phyloP scores from a whole-genome alignment of 306 rosid genomes.

The Pyrus pyrifolia region DNA sequence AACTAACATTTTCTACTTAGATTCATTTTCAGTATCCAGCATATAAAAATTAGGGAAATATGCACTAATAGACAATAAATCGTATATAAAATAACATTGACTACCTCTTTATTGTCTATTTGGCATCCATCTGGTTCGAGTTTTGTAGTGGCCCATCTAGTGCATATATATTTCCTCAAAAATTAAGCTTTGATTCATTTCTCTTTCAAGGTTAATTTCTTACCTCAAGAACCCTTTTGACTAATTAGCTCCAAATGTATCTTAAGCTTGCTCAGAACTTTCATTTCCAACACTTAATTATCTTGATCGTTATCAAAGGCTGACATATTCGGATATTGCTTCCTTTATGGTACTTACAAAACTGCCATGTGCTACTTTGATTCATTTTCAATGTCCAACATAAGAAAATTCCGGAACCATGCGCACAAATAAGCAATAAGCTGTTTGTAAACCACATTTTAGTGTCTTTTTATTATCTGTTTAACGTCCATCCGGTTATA shows the following conservation, averaged over 20 bases:
- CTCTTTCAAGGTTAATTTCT: neutral
- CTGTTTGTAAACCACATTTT: neutral
- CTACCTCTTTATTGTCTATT: no score
- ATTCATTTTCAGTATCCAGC: neutral
- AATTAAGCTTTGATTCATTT: neutral
- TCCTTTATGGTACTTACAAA: constrained; percentile 52
- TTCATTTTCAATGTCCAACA: neutral
- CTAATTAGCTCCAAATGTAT: neutral
- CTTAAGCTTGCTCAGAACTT: constrained; percentile 59
- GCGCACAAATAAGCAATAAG: neutral
- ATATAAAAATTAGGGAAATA: neutral
- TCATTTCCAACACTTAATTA: constrained; percentile 45
- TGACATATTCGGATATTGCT: constrained; percentile 44
- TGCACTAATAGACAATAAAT: neutral
- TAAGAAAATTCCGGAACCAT: neutral
- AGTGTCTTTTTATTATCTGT: neutral
- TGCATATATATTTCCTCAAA: neutral
- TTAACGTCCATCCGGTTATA: neutral
- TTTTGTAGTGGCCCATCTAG: neutral
- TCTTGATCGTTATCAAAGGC: constrained; percentile 60
- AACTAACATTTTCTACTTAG: neutral
- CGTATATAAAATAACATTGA: no score
- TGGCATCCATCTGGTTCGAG: no score
- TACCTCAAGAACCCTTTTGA: neutral
- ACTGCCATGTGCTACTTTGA: neutral